phyloP scores from a whole-genome alignment of 805 yeast species.

The Yamadazyma phyllophila region DNA sequence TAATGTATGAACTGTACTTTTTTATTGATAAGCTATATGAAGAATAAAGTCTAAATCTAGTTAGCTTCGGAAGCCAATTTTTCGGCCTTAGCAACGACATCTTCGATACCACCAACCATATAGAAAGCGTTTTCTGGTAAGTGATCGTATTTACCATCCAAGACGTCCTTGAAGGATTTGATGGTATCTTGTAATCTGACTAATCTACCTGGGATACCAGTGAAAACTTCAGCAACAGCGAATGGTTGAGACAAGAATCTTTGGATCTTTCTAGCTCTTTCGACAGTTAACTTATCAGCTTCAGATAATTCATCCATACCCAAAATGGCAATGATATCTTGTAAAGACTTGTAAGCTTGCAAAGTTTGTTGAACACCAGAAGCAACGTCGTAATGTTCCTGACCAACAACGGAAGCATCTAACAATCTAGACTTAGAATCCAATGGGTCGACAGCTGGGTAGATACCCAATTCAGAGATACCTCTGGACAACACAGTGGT shows the following conservation, averaged over 20 bases:
- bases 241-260: conserved; percentile 99
- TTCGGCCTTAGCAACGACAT: conserved; percentile 98
- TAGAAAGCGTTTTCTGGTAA: conserved; percentile 99
- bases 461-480: conserved; percentile 99
- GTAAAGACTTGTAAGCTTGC: conserved; percentile 99
- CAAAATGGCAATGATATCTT: conserved; percentile 99
- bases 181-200: conserved; percentile 96
- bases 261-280: conserved; percentile 99
- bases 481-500: conserved; percentile 99
- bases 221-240: conserved; percentile 99
- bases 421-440: conserved; percentile 98
- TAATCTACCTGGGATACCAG: conserved; percentile 98
- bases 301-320: conserved; percentile 99
- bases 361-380: conserved; percentile 94
- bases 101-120: conserved; percentile 99
- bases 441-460: conserved; percentile 99
- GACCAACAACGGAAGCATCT: conserved; percentile 96
- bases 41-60: conserved; percentile 8
- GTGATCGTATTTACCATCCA: conserved; percentile 98
- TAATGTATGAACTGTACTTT: conserved; percentile 9
- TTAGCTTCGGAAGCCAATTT: conserved; percentile 90
- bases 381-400: conserved; percentile 97
- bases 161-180: conserved; percentile 91
- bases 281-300: conserved; percentile 97
- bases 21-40: conserved; percentile 9